Base-by-base conservation (phyloP, 2,329 filamentous ascomycete species). In the Neodidymelliopsis sp. region DNA sequence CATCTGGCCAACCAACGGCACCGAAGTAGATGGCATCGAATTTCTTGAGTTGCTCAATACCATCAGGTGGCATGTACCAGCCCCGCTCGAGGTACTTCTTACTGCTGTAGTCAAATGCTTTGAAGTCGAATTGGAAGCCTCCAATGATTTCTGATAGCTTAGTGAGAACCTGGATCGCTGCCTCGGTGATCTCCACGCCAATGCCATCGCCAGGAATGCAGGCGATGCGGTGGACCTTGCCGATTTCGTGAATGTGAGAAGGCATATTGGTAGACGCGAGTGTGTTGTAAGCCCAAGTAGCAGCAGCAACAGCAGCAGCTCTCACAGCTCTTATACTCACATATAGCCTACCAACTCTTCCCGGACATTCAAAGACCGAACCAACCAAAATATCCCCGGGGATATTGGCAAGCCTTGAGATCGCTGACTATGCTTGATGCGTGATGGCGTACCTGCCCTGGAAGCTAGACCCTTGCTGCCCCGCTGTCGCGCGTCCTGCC, bases 1-100 rank as follows among this genome's bases (percentile, higher is more conserved):
- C 84, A 39, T 84, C 75, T 41, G 81, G 81, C 62, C 76, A 81
- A 12, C 83, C 83, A 2, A 85, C 83, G 2, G 82, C 81, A 9
- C 83, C 83, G 54, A 86, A 85, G 45, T 84, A 77, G 20, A 83
- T 78, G 2, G 81, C 80, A 62, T 83, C 79, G 56, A 78, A 78
- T 43, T 76, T 76, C 36, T 76, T 77, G 22, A 84, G 62, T 19
- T 77, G 76, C 18, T 78, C 74, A 38, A 81, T 72, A 7, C 75
- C 77, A 55, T 81, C 79, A 3, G 75, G 72, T 0, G 80, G 78
- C 65, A 82, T 77, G 62, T 83, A 83, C 70, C 74, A 77, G 34
- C 80, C 80, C 27, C 79, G 71, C 51, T 81, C 71, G 34, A 78
- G 72, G 63, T 79, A 84, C 23, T 73, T 72, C 41, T 75, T 75